Conservation (phyloP, 148 eudicot genomes). For the Rhododendron vialii region DNA sequence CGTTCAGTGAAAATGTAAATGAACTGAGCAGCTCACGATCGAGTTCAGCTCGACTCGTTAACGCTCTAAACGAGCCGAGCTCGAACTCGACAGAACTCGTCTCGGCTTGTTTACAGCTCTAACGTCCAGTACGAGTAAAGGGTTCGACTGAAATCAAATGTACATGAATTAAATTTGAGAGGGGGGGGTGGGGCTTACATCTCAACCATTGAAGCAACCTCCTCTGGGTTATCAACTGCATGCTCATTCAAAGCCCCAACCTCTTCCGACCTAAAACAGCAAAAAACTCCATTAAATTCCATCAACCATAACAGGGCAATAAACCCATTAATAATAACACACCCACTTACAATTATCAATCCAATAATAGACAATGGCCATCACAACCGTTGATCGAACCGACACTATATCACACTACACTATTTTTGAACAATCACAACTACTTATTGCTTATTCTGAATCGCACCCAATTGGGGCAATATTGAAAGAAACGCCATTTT, state of each 20-base stretch:
- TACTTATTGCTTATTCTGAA: background rate
- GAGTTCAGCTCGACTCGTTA: too few relatives aligned
- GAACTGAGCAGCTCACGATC: too few relatives aligned
- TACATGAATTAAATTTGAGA: background rate
- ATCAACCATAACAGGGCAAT: background rate
- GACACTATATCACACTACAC: background rate
- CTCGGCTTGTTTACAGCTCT: too few relatives aligned
- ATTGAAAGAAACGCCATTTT: background rate
- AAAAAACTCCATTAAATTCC: background rate
- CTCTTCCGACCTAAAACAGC: slow-evolving; percentile 41
- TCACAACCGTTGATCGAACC: background rate
- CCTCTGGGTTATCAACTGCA: slow-evolving; percentile 72
- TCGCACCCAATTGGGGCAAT: background rate
- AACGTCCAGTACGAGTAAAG: background rate
- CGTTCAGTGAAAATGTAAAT: accelerated
- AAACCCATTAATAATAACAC: background rate
- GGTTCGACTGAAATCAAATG: background rate
- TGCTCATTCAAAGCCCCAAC: slow-evolving; percentile 51
- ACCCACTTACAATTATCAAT: background rate
- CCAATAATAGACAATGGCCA: background rate
- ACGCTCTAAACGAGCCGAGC: too few relatives aligned
- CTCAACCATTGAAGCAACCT: slow-evolving; percentile 66
- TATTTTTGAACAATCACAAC: background rate
- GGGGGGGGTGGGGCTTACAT: slow-evolving; percentile 48
- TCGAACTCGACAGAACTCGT: too few relatives aligned